Evolutionary conservation across 176 grass and related monocot genomes (phyloP).

Genomic region (Panicum miliaceum): DNA sequence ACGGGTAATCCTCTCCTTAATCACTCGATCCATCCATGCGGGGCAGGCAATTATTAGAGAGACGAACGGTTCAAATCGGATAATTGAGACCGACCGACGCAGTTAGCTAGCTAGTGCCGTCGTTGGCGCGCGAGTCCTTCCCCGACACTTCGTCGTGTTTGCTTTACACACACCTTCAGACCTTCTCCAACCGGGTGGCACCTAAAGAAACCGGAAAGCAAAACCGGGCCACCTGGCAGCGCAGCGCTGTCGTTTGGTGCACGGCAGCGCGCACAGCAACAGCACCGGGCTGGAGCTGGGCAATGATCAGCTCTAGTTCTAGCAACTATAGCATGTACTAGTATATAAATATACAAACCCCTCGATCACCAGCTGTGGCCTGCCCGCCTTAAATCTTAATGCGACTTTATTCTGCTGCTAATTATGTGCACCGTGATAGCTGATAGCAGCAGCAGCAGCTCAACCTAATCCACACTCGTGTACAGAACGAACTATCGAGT

Average conservation of each 20-base stretch:
- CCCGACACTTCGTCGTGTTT: not conserved
- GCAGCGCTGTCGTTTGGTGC: slow-evolving; percentile 41
- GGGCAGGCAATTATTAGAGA: not conserved
- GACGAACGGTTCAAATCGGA: not conserved
- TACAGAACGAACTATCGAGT: slow-evolving; percentile 18
- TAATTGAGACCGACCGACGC: not conserved
- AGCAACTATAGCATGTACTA: not conserved
- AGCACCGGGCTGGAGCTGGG: not conserved
- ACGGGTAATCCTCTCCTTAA: not conserved
- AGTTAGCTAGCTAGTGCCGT: not conserved
- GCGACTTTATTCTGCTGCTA: not conserved
- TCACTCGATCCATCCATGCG: not conserved
- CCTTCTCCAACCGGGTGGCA: not conserved
- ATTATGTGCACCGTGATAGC: not conserved
- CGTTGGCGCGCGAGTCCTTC: not conserved
- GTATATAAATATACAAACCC: not conserved
- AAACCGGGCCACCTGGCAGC: not conserved
- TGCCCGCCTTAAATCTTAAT: not conserved
- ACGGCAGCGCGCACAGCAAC: not conserved
- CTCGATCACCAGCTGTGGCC: slow-evolving; percentile 8
- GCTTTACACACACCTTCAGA: no score
- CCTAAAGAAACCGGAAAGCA: not conserved
- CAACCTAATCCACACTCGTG: slow-evolving; percentile 36
- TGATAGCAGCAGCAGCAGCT: not conserved
- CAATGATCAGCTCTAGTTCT: not conserved